These are phyloP conservation scores for Simmondsia chinensis DNA, from an alignment of 148 eudicot genomes.

Conservation along the genomic window DNA sequence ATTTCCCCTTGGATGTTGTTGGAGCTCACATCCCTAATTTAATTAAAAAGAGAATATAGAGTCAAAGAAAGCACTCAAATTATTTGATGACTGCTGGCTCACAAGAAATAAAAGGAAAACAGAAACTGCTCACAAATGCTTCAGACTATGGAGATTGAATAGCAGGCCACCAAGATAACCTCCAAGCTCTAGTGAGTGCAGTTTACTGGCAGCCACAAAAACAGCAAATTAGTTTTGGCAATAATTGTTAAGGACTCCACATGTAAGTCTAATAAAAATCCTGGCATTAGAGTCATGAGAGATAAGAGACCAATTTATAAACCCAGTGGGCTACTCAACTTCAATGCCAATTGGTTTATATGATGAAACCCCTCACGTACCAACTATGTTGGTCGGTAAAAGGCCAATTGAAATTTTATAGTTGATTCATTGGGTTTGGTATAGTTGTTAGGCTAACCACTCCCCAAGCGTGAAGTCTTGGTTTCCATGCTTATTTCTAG, in stretches of 20 bases:
- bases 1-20: slow-evolving; percentile 63
- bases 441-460: no score
- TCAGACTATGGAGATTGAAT: slow-evolving; percentile 45
- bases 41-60: slow-evolving; percentile 3
- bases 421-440: no score
- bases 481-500: no score
- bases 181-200: slow-evolving; percentile 46
- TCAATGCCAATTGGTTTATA: no score
- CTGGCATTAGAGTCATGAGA: no score
- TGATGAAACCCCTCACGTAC: no score
- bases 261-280: no score
- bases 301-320: no score
- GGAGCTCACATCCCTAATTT: slow-evolving; percentile 61
- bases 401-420: no score
- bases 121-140: slow-evolving; percentile 50
- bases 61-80: neutral
- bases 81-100: neutral
- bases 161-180: slow-evolving; percentile 60
- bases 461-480: no score
- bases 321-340: no score
- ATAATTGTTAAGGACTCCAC: neutral
- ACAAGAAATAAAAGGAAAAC: slow-evolving; percentile 3
- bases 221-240: neutral
- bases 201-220: slow-evolving; percentile 25
- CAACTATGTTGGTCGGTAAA: no score